phyloP scores from a whole-genome alignment of 345 rosid genomes.

The Corchorus capsularis region DNA sequence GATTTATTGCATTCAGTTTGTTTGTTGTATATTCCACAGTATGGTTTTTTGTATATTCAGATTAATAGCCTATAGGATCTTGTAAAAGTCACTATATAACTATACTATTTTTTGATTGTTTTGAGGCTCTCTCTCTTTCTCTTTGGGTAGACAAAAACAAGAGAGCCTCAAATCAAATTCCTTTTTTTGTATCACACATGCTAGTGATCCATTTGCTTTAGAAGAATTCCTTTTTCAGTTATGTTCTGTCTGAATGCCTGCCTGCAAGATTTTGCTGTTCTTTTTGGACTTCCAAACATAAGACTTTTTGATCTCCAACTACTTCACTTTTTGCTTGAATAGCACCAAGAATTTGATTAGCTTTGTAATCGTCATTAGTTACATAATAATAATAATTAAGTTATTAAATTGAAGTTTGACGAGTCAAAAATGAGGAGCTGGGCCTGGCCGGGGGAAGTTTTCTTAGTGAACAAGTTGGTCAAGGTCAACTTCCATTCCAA shows the following conservation, averaged over 20 bases:
- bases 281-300: too few species aligned
- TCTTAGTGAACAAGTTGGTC: conserved; percentile 17
- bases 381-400: background rate
- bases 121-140: conserved; percentile 18
- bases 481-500: conserved; percentile 22
- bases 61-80: conserved; percentile 17
- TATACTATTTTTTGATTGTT: conserved; percentile 23
- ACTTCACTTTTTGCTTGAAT: background rate
- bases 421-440: conserved; percentile 29
- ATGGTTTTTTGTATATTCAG: conserved; percentile 14
- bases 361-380: background rate
- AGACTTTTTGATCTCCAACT: too few species aligned
- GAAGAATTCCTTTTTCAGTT: background rate
- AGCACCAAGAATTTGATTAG: background rate
- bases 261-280: background rate
- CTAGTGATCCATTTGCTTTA: background rate
- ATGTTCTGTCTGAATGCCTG: background rate
- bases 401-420: conserved; percentile 17
- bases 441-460: background rate
- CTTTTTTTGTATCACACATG: conserved; percentile 1
- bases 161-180: conserved; percentile 6
- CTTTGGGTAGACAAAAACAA: background rate
- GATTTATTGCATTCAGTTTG: conserved; percentile 31
- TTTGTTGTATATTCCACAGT: conserved; percentile 32
- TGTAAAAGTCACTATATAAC: background rate